Evolutionary conservation across 1,284 basidiomycete genomes (phyloP).

Genomic region (Phlebopus sp.): DNA sequence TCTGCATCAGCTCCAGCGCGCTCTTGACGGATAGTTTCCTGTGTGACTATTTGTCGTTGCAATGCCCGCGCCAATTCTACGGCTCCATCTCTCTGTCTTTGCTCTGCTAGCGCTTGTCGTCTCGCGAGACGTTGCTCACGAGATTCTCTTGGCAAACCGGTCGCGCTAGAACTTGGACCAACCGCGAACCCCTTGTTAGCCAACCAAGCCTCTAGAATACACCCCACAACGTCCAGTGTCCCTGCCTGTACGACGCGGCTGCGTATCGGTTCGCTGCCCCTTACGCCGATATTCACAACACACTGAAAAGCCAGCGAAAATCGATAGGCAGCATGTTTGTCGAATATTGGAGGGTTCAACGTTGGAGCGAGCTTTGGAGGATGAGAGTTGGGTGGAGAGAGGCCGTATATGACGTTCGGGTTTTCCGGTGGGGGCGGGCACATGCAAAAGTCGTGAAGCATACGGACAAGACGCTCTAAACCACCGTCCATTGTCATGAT

Average conservation of each 20-base stretch:
- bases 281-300: conserved; percentile 95
- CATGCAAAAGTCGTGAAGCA: conserved; percentile 84
- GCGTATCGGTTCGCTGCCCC: conserved; percentile 91
- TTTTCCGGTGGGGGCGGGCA: conserved; percentile 75
- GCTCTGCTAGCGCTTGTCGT: conserved; percentile 49
- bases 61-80: conserved; percentile 55
- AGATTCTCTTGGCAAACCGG: conserved; percentile 65
- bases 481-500: conserved; percentile 98
- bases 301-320: conserved; percentile 96
- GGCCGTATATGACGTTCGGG: conserved; percentile 69
- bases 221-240: conserved; percentile 91
- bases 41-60: conserved; percentile 44
- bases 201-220: conserved; percentile 92
- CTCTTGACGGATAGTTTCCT: conserved; percentile 14
- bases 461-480: conserved; percentile 91
- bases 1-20: conserved; percentile 8
- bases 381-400: conserved; percentile 56
- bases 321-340: conserved; percentile 82
- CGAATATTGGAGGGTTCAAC: conserved; percentile 67
- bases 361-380: conserved; percentile 52
- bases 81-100: conserved; percentile 52
- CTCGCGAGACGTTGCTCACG: conserved; percentile 66
- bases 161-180: conserved; percentile 62
- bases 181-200: conserved; percentile 80
- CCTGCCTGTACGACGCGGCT: conserved; percentile 95